These are phyloP conservation scores for Hylodesmum podocarpum DNA, from an alignment of 306 rosid species.

Conservation along the genomic window DNA sequence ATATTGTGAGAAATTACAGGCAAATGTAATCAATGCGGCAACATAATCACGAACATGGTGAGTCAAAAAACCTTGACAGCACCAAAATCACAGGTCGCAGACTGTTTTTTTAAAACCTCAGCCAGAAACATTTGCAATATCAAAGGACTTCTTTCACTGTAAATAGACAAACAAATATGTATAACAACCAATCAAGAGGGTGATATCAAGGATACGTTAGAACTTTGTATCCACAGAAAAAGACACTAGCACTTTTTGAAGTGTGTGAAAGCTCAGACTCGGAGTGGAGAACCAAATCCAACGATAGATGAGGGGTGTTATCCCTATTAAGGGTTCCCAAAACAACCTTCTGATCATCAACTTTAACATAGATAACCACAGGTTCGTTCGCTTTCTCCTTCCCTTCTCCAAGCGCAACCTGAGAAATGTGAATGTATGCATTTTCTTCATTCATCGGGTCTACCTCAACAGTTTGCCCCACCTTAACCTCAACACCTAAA, in stretches of 20 bases:
- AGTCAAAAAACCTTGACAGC: neutral
- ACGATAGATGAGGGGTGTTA: conserved; percentile 57
- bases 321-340: conserved; percentile 61
- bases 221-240: conserved; percentile 62
- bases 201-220: conserved; percentile 50
- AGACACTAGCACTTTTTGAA: conserved; percentile 58
- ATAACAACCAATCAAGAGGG: neutral
- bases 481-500: conserved; percentile 86
- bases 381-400: conserved; percentile 52
- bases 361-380: conserved; percentile 46
- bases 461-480: conserved; percentile 53
- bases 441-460: conserved; percentile 9
- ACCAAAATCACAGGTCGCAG: neutral
- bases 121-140: neutral
- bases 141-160: neutral
- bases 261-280: conserved; percentile 78
- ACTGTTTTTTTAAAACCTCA: neutral
- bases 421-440: conserved; percentile 66
- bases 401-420: conserved; percentile 71
- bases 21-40: neutral
- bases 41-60: neutral
- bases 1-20: too few relatives aligned
- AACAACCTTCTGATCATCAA: conserved; percentile 57
- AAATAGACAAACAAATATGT: neutral
- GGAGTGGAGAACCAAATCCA: conserved; percentile 64